Base-by-base conservation (phyloP, 176 grass and related monocot species). In the Musa troglodytarum region DNA sequence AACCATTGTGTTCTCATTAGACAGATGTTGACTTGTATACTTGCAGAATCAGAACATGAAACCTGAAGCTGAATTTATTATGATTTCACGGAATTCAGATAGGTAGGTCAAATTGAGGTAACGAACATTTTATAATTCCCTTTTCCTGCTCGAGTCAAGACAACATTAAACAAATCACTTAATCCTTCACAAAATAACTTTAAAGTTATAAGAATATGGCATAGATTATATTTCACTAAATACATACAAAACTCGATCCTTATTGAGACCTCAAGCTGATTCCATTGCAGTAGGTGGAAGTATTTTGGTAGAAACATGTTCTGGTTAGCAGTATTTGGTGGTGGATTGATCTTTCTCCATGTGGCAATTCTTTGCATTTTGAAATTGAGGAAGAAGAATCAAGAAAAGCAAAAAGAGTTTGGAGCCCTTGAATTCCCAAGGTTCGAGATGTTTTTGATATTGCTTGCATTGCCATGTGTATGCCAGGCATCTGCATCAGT, bases 231-330 rank as follows among this genome's bases (percentile, higher is more conserved):
- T 11, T 65, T 65, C 2, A 23, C 22, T 12, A 11, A 65, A 65
- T 65, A 2, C 20, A 26, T 52, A 11, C 43, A 15, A 20, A 20
- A 71, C 15, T 29, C 53, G 28, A 70, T 14, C 15, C 4, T 57
- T 19, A 19, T 6, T 26, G 21, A 17, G 1, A 28, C 57, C 24
- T 19, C 11, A 25, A 65, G 2, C 10, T 53, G n/a, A 53, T 78
- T 56, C n/a, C 77, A 7, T 83, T 69, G 21, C 49, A 69, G 63
- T 76, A 96, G 89, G 84, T 98, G 90, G 95, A 89, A 85, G 11
- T 87, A 85, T 51, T 98, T 98, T 17, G 80, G 84, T 56, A 85
- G 90, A 54, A 98, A 93, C 88, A 87, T 98, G 86, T 77, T 98
- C 22, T 98, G 95, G 95, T 66, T 93, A 78, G 90, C 77, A 1